Base-by-base conservation (phyloP, 2,329 filamentous ascomycete genomes). In the Claviceps africana region DNA sequence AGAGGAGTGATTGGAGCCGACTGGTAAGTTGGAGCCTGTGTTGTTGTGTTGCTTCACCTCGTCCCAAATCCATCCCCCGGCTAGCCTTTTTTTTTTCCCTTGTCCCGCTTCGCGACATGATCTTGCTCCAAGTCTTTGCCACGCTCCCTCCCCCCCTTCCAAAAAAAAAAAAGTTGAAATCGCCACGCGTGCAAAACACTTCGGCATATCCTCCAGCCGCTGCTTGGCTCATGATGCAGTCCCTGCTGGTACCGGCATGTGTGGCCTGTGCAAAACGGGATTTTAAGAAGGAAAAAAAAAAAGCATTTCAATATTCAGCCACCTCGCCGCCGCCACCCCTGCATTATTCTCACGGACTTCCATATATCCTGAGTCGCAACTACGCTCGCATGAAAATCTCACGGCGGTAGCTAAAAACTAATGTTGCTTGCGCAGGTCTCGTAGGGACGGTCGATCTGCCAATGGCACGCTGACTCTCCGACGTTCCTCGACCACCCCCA, bases 391-490 rank as follows among this genome's bases (percentile, higher is more conserved):
- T 40, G 10, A 22, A 22, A 48, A 21, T 11, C 22, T n/a, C 25
- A 22, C 30, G 33, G n/a, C 22, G n/a, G 21, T 42, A 5, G n/a
- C n/a, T n/a, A n/a, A n/a, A n/a, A n/a, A 19, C 44, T 52, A 35
- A 48, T 25, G 4, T 43, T 19, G 15, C 40, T 37, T 28, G 10
- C n/a, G 13, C 28, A 83, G 81, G 81, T 69, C 76, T 56, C 75
- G 80, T 63, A 72, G 74, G 61, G 76, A 78, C 54, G 76, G 73
- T 56, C 75, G 78, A 59, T 72, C 76, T 53, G 70, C 74, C 25
- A 83, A 83, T 61, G 80, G 80, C 43, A 83, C 80, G 31, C 68
- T 82, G 50, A 84, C 80, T 56, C 79, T 83, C 62, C 79, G 81
- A 63, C 78, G 81, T 61, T 71, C 79, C 46, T 82, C 80, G 47